phyloP scores from a whole-genome alignment of 2,329 filamentous ascomycete genomes.

The Cryphonectria japonica region DNA sequence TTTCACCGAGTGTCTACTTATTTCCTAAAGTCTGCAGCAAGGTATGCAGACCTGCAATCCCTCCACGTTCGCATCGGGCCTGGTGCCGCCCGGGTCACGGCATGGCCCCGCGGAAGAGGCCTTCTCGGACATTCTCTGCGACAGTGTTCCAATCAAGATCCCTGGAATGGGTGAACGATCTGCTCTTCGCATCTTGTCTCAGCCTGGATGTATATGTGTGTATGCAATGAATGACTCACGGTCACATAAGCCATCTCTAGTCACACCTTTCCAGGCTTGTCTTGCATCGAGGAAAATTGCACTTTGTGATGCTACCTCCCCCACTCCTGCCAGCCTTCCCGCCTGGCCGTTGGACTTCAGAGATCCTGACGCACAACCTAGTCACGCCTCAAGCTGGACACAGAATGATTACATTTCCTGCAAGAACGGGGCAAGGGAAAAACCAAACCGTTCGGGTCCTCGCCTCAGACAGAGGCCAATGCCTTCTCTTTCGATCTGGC shows the following conservation, averaged over 20 bases:
- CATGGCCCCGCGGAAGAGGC: constrained; percentile 18
- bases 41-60: constrained; percentile 13
- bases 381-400: not conserved
- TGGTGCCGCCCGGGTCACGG: constrained; percentile 14
- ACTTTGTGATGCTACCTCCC: constrained; percentile 1
- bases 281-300: constrained; percentile 14
- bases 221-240: constrained; percentile 27
- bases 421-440: not conserved
- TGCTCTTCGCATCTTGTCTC: constrained; percentile 21
- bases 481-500: constrained; percentile 1
- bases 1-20: not conserved
- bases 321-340: not conserved
- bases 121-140: constrained; percentile 20
- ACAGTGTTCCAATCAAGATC: constrained; percentile 27
- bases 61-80: constrained; percentile 6
- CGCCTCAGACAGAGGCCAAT: not conserved
- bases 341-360: not conserved
- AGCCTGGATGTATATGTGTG: not conserved
- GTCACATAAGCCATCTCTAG: constrained; percentile 9
- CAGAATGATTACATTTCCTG: not conserved
- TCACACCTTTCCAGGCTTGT: constrained; percentile 20
- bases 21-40: constrained; percentile 3
- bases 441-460: not conserved
- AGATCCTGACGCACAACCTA: not conserved
- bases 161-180: constrained; percentile 20